Conservation (phyloP, 2,329 filamentous ascomycete genomes). For the Diaporthe sp. region DNA sequence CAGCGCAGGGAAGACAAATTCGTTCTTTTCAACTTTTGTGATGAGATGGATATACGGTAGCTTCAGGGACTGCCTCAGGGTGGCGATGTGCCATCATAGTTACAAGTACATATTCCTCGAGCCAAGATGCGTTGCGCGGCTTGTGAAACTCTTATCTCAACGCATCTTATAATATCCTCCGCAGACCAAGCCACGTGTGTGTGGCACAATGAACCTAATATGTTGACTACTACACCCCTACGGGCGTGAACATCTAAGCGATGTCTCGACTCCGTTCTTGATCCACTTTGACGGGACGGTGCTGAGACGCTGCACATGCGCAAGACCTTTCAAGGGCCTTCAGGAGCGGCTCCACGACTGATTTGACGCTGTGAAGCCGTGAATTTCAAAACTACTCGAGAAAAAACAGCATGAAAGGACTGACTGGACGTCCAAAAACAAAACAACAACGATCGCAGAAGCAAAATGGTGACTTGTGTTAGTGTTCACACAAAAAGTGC, state of each 20-base stretch:
- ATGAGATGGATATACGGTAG: too few species aligned
- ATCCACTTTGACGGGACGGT: background rate
- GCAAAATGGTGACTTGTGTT: too few species aligned
- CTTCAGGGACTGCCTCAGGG: background rate
- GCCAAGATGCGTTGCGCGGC: conserved; percentile 3
- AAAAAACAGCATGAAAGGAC: too few species aligned
- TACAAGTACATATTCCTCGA: background rate
- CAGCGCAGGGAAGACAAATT: background rate
- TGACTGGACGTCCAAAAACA: too few species aligned
- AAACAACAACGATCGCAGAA: too few species aligned
- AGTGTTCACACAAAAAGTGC: too few species aligned
- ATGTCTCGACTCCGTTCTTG: background rate
- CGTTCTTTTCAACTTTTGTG: background rate
- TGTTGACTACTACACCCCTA: background rate
- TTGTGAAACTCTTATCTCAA: background rate
- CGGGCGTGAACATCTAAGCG: background rate
- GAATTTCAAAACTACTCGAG: too few species aligned
- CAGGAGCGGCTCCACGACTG: too few species aligned
- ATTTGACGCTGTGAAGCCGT: too few species aligned
- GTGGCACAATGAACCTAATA: background rate
- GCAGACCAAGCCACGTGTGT: background rate
- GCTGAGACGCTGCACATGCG: background rate
- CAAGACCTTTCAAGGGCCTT: background rate
- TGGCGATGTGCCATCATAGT: background rate
- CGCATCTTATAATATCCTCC: background rate